Evolutionary conservation across 108 stramenopile species (phyloP), one percentile per base, ranked within the genome.

Genomic region (Cylindrotheca closterium): DNA sequence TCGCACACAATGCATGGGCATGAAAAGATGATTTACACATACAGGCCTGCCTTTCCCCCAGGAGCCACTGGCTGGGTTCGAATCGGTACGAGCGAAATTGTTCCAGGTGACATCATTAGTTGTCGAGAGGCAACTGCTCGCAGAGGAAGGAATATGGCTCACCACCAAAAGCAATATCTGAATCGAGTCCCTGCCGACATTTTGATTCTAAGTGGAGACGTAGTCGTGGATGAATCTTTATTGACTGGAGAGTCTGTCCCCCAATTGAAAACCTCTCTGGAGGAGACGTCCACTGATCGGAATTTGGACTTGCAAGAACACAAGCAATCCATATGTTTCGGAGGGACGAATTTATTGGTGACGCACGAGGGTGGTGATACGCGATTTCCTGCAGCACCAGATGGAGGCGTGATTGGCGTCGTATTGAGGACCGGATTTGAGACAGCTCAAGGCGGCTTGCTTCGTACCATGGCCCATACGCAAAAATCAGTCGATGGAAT

Each of bases 181-280:
- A 73, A 73, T 66, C 64, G 57, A 54, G 78, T 96, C 7, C 97
- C 97, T 23, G 91, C 88, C 30, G 98, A 99, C 75, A 59, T 96
- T 37, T 65, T 99, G 25, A 64, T 99, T 21, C 53, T 99, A 51
- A 59, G 78, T 18, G 98, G 98, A 26, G 71, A 74, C 28, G 89
- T 85, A 21, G 95, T 99, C 17, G 92, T 96, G 15, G 96, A 98
- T 74, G 98, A 99, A 80, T 96, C 98, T 27, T 90, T 97, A 81
- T 67, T 99, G 37, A 99, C 98, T 12, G 98, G 98, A 47, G 98
- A 99, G 79, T 89, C 87, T 27, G 79, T 95, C 3, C 96, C 97
- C 4, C 94, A 99, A 71, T 70, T 95, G 51, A 97, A 97, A 65
- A 92, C 83, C 58, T 33, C 80, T 7, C 50, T 80, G 32, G 65